These are phyloP conservation scores for Aspergillus saccharolyticus DNA, from an alignment of 495 filamentous ascomycete species.

Conservation along the genomic window DNA sequence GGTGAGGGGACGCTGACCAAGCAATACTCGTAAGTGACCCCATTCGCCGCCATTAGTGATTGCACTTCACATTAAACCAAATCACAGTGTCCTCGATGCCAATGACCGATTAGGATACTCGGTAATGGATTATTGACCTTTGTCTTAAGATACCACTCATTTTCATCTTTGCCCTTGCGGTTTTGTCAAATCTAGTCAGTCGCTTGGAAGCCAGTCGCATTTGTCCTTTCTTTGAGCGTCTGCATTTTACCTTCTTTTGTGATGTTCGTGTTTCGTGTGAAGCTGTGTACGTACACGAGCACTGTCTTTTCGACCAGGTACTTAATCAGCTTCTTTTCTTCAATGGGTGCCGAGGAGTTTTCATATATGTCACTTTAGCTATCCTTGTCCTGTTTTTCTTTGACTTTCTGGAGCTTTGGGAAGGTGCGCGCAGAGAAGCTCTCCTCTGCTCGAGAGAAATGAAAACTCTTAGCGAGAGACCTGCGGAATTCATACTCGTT, in stretches of 20 bases:
- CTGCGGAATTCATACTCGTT: too few relatives aligned
- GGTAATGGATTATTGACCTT: slow-evolving; percentile 43
- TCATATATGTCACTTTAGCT: neutral
- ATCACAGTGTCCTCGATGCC: slow-evolving; percentile 45
- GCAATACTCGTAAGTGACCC: slow-evolving; percentile 72
- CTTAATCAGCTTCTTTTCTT: neutral
- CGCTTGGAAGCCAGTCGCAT: slow-evolving; percentile 2
- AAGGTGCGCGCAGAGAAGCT: too few relatives aligned
- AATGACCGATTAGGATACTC: slow-evolving; percentile 49
- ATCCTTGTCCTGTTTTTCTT: too few relatives aligned
- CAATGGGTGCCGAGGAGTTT: neutral
- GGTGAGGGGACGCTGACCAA: slow-evolving; percentile 90
- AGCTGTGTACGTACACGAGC: neutral
- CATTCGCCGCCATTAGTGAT: neutral
- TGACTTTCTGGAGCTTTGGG: too few relatives aligned
- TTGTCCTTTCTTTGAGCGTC: slow-evolving; percentile 4
- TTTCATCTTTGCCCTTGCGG: slow-evolving; percentile 5
- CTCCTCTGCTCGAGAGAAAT: too few relatives aligned
- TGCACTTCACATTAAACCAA: neutral
- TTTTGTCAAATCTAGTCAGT: neutral
- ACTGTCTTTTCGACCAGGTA: neutral
- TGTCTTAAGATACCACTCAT: slow-evolving; percentile 2
- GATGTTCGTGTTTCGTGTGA: neutral
- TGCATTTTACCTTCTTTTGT: neutral
- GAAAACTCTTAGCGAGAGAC: too few relatives aligned